Evolutionary conservation across 192 early-diverging fungal genomes (phyloP).

Genomic region (Backusella westeae): DNA sequence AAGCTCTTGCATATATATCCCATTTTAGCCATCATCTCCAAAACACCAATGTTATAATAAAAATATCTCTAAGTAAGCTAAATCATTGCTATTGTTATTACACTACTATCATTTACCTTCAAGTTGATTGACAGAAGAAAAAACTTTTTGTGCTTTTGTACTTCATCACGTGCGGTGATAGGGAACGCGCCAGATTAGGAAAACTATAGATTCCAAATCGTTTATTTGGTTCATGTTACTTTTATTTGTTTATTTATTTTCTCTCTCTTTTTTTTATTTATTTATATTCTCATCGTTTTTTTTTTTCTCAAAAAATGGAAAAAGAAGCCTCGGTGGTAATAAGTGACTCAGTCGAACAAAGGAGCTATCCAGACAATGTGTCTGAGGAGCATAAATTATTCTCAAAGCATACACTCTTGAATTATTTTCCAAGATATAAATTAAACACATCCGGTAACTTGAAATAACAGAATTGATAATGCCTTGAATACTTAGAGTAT

Average conservation of each 20-base stretch:
- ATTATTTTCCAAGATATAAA: slow-evolving; percentile 13
- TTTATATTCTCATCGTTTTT: not conserved
- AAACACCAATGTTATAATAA: too few species aligned
- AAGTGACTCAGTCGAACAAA: not conserved
- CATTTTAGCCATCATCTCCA: too few species aligned
- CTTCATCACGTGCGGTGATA: not conserved
- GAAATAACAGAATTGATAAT: not conserved
- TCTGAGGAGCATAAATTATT: not conserved
- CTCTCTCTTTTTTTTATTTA: not conserved
- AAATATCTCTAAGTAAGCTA: too few species aligned
- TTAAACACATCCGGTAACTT: slow-evolving; percentile 3
- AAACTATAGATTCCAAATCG: not conserved
- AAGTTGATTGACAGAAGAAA: not conserved
- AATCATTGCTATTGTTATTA: too few species aligned
- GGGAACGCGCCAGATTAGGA: not conserved
- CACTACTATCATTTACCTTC: not conserved
- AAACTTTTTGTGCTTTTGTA: not conserved
- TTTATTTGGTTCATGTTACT: not conserved
- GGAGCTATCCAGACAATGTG: not conserved
- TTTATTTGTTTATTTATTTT: not conserved
- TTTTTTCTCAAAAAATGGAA: not conserved
- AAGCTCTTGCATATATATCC: too few species aligned
- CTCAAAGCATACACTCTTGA: not conserved
- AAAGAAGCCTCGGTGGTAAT: not conserved
- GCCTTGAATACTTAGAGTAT: not conserved